Evolutionary conservation across 768 basidiomycete genomes (phyloP).

Genomic region (Suillus alpinus): DNA sequence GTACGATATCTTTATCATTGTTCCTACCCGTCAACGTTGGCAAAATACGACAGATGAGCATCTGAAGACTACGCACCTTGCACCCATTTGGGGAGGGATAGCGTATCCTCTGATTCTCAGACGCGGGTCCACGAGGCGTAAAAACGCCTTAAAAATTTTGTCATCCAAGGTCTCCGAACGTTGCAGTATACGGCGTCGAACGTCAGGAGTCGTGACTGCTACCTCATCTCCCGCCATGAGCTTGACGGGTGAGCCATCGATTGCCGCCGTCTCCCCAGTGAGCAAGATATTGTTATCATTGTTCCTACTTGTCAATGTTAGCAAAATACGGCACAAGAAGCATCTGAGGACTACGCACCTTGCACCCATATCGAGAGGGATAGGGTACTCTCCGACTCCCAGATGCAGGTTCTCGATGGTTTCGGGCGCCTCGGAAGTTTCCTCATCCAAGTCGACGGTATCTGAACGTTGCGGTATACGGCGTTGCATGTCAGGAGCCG

Average conservation of each 20-base stretch:
- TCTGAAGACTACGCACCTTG: neutral
- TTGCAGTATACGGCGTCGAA: conserved; percentile 29
- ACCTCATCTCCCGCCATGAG: conserved; percentile 33
- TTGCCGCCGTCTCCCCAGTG: conserved; percentile 38
- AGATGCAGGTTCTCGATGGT: conserved; percentile 25
- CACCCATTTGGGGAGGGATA: neutral
- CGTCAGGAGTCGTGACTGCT: conserved; percentile 16
- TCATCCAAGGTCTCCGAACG: conserved; percentile 21
- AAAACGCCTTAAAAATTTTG: conserved; percentile 24
- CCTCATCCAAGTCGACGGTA: conserved; percentile 23
- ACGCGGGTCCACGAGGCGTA: conserved; percentile 28
- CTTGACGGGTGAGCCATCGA: conserved; percentile 34
- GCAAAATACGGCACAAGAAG: neutral
- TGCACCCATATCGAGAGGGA: neutral
- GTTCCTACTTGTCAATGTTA: neutral
- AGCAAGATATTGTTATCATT: conserved; percentile 30
- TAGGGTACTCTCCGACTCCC: conserved; percentile 17
- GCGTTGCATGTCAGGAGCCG: conserved; percentile 20
- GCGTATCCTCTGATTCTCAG: conserved; percentile 17
- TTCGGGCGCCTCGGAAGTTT: conserved; percentile 24
- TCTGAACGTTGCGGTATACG: conserved; percentile 27
- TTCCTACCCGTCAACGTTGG: neutral
- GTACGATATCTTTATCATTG: conserved; percentile 22
- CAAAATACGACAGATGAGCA: neutral
- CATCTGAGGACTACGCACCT: neutral